phyloP scores from a whole-genome alignment of 2,329 filamentous ascomycete genomes.

The Fusarium udum region DNA sequence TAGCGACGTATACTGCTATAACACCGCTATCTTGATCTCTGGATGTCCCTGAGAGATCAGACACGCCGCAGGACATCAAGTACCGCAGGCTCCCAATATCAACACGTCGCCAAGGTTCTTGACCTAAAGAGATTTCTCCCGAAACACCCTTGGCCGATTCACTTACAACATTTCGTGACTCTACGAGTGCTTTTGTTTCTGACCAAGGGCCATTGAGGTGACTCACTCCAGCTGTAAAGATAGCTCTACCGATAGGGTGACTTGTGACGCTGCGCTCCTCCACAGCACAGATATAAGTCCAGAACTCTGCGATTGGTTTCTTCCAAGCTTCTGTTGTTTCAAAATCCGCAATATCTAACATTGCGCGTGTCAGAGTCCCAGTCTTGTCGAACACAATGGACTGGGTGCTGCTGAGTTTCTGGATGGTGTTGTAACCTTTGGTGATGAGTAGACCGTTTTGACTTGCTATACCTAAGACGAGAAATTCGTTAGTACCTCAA shows the following conservation, averaged over 20 bases:
- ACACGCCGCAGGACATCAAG: neutral
- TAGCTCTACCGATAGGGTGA: neutral
- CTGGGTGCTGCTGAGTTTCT: neutral
- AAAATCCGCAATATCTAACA: neutral
- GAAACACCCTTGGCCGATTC: neutral
- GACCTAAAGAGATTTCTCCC: neutral
- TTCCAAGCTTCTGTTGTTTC: neutral
- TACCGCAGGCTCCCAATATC: neutral
- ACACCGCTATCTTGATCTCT: rapidly evolving
- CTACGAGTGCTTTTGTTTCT: neutral
- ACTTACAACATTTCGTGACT: neutral
- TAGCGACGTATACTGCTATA: neutral
- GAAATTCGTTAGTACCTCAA: rapidly evolving
- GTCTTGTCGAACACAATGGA: neutral
- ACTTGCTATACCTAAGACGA: neutral
- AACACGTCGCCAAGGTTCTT: neutral
- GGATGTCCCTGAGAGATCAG: rapidly evolving
- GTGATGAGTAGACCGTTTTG: neutral
- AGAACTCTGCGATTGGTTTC: neutral
- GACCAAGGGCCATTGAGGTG: neutral
- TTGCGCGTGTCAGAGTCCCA: neutral
- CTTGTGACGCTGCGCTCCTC: neutral
- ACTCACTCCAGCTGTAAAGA: neutral
- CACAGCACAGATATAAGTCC: neutral
- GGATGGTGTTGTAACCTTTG: neutral